Percentiles rank a stretch among this genome's conserved stretches.
phyloP scores from a whole-genome alignment of 2,329 filamentous ascomycete genomes.

The Epichloe festucae region DNA sequence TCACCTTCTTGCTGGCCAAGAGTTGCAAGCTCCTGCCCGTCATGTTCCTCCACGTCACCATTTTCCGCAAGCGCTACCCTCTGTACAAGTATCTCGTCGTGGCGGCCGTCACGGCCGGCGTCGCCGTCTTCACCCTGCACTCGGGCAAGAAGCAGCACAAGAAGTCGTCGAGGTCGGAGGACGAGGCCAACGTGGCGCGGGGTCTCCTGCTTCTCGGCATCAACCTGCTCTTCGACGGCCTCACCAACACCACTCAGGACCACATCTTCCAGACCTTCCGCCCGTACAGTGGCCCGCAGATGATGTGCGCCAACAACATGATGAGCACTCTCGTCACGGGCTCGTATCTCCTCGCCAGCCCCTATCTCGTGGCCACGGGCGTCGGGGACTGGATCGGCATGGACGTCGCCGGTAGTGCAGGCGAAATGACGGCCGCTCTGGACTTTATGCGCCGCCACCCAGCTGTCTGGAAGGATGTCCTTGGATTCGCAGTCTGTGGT shows the following conservation, averaged over 20 bases:
- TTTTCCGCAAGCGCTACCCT: conserved; percentile 82
- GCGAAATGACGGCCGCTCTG: conserved; percentile 68
- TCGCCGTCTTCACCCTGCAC: conserved; percentile 90
- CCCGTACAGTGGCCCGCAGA: conserved; percentile 82
- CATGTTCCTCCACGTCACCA: conserved; percentile 88
- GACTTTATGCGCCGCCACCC: conserved; percentile 72
- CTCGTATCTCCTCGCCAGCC: conserved; percentile 63
- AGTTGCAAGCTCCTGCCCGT: conserved; percentile 98
- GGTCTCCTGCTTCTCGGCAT: conserved; percentile 73
- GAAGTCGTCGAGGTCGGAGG: conserved; percentile 26
- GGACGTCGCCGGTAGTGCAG: conserved; percentile 49
- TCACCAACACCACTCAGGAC: conserved; percentile 95
- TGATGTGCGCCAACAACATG: conserved; percentile 98
- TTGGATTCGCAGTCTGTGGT: conserved; percentile 81
- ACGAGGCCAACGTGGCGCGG: conserved; percentile 53
- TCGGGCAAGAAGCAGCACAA: conserved; percentile 45
- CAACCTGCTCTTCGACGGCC: conserved; percentile 87
- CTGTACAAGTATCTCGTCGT: conserved; percentile 96
- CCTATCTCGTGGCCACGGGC: conserved; percentile 60
- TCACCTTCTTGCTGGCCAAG: conserved; percentile 94
- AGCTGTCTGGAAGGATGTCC: conserved; percentile 69
- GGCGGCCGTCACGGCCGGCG: conserved; percentile 76
- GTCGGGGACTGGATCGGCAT: conserved; percentile 54
- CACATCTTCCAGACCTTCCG: conserved; percentile 75
- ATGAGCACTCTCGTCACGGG: conserved; percentile 70